Percentiles rank a stretch among this genome's conserved stretches.
Conservation (phyloP, 2,329 filamentous ascomycete genomes). For the Pseudocercospora fijiensis region DNA sequence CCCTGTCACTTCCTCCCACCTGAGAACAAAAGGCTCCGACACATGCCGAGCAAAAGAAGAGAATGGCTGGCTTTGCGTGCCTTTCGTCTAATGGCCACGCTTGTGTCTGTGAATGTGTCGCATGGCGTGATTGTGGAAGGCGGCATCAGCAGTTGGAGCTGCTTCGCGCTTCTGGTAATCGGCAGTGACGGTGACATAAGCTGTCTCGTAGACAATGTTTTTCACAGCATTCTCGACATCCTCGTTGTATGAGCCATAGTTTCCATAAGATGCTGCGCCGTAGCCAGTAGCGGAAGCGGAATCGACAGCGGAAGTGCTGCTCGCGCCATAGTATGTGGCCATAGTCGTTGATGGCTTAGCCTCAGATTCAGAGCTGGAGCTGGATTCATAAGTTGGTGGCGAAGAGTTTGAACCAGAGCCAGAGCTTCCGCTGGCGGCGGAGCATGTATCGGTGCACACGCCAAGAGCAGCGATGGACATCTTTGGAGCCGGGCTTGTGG, state of each 20-base stretch:
- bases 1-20: background rate
- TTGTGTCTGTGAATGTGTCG: slow-evolving; percentile 13
- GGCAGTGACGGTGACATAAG: slow-evolving; percentile 19
- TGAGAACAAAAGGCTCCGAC: background rate
- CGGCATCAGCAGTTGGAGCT: slow-evolving; percentile 11
- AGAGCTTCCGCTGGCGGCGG: slow-evolving; percentile 11
- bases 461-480: slow-evolving; percentile 25
- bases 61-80: background rate
- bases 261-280: background rate
- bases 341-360: slow-evolving; percentile 9
- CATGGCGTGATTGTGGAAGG: slow-evolving; percentile 13
- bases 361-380: slow-evolving; percentile 4
- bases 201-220: slow-evolving; percentile 19
- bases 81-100: slow-evolving; percentile 3
- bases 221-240: slow-evolving; percentile 1
- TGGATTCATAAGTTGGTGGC: slow-evolving; percentile 9
- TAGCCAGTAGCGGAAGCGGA: background rate
- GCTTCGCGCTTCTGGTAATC: slow-evolving; percentile 17
- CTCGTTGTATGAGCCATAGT: background rate
- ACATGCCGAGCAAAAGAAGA: background rate
- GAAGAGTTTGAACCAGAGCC: slow-evolving; percentile 5
- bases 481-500: slow-evolving; percentile 40
- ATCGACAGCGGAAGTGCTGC: slow-evolving; percentile 1
- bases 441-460: slow-evolving; percentile 21
- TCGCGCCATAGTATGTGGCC: slow-evolving; percentile 4